phyloP scores from a whole-genome alignment of 2,329 filamentous ascomycete species.

The Fusarium fujikuroi region DNA sequence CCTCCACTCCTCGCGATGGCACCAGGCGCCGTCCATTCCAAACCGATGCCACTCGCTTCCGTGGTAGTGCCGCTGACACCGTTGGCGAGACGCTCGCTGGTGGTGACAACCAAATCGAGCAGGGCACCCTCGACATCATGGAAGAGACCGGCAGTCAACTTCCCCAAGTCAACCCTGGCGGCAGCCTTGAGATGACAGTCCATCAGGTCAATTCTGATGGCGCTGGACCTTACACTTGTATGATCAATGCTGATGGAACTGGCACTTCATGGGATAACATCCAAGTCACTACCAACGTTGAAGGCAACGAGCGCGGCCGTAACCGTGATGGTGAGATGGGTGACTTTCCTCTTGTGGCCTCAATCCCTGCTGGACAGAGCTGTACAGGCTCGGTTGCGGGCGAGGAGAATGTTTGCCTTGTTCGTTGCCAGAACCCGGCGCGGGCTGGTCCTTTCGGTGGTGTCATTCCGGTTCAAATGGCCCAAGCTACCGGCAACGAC shows the following conservation, averaged over 20 bases:
- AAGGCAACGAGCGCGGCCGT: conserved; percentile 4
- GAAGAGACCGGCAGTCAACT: conserved; percentile 65
- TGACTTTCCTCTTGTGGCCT: conserved; percentile 2
- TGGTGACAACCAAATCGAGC: conserved; percentile 15
- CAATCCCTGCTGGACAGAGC: background rate
- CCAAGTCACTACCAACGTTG: background rate
- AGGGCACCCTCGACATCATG: conserved; percentile 58
- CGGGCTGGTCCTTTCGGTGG: conserved; percentile 16
- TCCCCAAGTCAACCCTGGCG: conserved; percentile 68
- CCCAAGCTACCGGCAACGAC: background rate
- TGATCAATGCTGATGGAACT: conserved; percentile 70
- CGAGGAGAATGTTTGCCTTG: conserved; percentile 12
- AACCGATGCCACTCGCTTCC: conserved; percentile 61
- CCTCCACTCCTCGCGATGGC: conserved; percentile 69
- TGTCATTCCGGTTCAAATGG: conserved; percentile 10
- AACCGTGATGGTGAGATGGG: conserved; percentile 11
- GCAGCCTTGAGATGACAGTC: conserved; percentile 68
- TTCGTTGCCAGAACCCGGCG: conserved; percentile 16
- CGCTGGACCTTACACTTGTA: conserved; percentile 68
- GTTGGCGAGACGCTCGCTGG: conserved; percentile 11
- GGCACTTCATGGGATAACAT: conserved; percentile 8
- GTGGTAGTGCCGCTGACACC: background rate
- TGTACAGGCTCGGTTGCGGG: conserved; percentile 14
- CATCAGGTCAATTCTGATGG: conserved; percentile 42
- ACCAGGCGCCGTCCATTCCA: conserved; percentile 71